Evolutionary conservation across 2,329 filamentous ascomycete species (phyloP).

Genomic region (Emmonsia crescens): DNA sequence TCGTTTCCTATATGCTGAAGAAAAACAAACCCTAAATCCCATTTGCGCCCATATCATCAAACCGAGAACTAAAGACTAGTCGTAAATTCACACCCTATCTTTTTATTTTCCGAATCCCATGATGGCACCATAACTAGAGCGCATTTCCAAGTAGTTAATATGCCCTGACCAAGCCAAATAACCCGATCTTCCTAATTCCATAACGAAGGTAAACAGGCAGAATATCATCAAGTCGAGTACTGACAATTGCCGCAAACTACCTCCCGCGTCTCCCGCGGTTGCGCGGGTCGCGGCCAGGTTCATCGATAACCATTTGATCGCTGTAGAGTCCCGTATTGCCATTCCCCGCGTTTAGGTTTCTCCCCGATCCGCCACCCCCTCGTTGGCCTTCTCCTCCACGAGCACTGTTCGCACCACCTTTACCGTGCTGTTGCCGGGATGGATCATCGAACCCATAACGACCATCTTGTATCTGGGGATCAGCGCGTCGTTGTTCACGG

Average conservation of each 20-base stretch:
- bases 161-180: not conserved
- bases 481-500: constrained; percentile 24
- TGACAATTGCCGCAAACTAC: not conserved
- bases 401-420: not conserved
- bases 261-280: constrained; percentile 12
- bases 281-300: constrained; percentile 19
- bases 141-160: not conserved
- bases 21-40: not conserved
- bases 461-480: constrained; percentile 28
- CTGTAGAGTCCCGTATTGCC: constrained; percentile 24
- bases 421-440: not conserved
- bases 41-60: not conserved
- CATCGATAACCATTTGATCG: constrained; percentile 32
- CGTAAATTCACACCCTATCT: not conserved
- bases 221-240: not conserved
- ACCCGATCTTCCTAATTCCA: not conserved
- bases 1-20: not conserved
- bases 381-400: constrained; percentile 10
- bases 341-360: constrained; percentile 8
- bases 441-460: constrained; percentile 28
- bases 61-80: not conserved
- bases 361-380: constrained; percentile 9
- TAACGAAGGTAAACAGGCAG: not conserved
- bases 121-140: not conserved
- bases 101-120: not conserved